Percentiles rank a stretch among this genome's conserved stretches.
phyloP scores from a whole-genome alignment of 2,329 filamentous ascomycete species.

The Leptographium procerum region DNA sequence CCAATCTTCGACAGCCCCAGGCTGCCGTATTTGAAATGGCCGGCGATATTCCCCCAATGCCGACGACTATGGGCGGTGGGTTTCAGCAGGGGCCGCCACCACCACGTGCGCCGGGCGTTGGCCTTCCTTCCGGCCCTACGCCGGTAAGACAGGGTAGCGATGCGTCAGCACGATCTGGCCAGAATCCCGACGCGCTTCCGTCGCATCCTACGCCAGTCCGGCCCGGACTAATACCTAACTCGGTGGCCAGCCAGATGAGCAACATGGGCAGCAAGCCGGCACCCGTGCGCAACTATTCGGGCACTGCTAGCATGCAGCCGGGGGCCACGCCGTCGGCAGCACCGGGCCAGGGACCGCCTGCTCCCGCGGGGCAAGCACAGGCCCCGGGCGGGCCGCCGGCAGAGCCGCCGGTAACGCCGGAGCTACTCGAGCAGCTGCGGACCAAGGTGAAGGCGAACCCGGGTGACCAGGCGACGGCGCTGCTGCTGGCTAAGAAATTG shows the following conservation, averaged over 20 bases:
- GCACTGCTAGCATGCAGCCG: background rate
- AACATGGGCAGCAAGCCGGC: conserved; percentile 42
- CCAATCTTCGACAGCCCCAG: conserved; percentile 51
- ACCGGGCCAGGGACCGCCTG: conserved; percentile 15
- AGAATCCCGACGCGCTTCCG: conserved; percentile 36
- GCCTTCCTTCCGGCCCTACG: conserved; percentile 2
- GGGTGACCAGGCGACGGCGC: conserved; percentile 56
- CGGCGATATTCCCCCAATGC: conserved; percentile 45
- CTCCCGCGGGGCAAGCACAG: conserved; percentile 10
- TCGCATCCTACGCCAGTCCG: conserved; percentile 53
- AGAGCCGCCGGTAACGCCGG: conserved; percentile 54
- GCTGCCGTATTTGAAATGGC: conserved; percentile 66
- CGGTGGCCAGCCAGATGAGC: conserved; percentile 32
- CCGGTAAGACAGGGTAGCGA: conserved; percentile 18
- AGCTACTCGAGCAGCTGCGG: conserved; percentile 67
- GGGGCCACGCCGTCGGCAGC: background rate
- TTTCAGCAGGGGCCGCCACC: conserved; percentile 18
- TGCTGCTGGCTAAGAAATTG: conserved; percentile 70
- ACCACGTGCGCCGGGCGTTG: background rate
- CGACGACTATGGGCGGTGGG: conserved; percentile 10
- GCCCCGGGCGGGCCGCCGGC: conserved; percentile 8
- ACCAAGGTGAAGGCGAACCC: conserved; percentile 59
- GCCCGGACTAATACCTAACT: conserved; percentile 49
- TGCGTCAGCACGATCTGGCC: conserved; percentile 19
- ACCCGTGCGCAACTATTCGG: conserved; percentile 42